These are phyloP conservation scores for Styphnolobium japonicum DNA, from an alignment of 306 rosid genomes.

Conservation along the genomic window DNA sequence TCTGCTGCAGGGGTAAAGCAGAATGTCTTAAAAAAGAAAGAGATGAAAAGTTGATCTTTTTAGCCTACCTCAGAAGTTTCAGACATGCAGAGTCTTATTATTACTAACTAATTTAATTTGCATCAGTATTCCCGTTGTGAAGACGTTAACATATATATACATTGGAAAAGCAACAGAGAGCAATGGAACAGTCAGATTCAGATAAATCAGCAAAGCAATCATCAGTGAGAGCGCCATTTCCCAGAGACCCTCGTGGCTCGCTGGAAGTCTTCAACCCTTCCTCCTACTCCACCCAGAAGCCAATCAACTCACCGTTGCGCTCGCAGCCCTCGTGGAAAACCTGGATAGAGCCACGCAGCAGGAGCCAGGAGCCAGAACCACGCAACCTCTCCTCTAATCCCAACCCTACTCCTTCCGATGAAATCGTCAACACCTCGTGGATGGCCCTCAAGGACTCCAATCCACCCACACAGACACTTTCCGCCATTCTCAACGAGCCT, in stretches of 20 bases:
- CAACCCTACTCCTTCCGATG: conserved; percentile 35
- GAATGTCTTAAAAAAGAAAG: too few species aligned
- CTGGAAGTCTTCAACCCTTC: conserved; percentile 90
- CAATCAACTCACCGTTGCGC: conserved; percentile 35
- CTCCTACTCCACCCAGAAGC: conserved; percentile 24
- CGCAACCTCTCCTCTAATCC: not conserved
- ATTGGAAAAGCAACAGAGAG: conserved; percentile 17
- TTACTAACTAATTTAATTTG: not conserved
- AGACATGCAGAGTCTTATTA: not conserved
- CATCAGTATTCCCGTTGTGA: not conserved
- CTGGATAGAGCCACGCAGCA: conserved; percentile 33
- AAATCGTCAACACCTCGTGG: conserved; percentile 59
- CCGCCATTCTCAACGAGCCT: conserved; percentile 31
- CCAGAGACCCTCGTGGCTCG: conserved; percentile 74
- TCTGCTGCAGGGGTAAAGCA: too few species aligned
- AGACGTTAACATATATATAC: not conserved
- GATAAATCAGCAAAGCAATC: conserved; percentile 29
- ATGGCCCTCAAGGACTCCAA: conserved; percentile 74
- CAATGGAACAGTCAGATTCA: conserved; percentile 51
- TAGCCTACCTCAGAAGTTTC: too few species aligned
- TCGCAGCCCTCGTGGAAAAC: conserved; percentile 51
- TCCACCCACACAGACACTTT: conserved; percentile 32
- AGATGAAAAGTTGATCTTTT: too few species aligned
- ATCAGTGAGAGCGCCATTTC: conserved; percentile 33
- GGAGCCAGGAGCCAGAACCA: not conserved